Conservation (phyloP, 2,329 filamentous ascomycete genomes). For the Neofusicoccum parvum region DNA sequence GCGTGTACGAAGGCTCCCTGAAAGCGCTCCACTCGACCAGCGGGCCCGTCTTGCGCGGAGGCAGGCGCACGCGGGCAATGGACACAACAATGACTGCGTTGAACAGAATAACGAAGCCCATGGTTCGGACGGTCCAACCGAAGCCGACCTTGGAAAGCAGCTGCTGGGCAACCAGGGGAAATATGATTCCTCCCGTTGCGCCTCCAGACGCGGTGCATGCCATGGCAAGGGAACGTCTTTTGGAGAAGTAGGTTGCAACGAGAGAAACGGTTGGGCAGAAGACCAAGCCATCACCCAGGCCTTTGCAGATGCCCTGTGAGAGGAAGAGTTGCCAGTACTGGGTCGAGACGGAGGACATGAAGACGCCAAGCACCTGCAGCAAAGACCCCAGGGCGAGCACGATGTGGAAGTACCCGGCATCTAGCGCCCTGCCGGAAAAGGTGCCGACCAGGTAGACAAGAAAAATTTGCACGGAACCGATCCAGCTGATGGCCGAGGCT, state of each 20-base stretch:
- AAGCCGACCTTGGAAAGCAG: conserved; percentile 65
- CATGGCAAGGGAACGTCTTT: conserved; percentile 60
- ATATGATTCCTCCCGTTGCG: conserved; percentile 64
- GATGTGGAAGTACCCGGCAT: conserved; percentile 44
- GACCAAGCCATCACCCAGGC: conserved; percentile 36
- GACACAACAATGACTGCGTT: conserved; percentile 43
- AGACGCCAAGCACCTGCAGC: conserved; percentile 44
- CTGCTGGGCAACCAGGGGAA: conserved; percentile 56
- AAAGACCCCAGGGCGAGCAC: conserved; percentile 34
- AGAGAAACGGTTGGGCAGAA: conserved; percentile 36
- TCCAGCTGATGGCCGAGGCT: conserved; percentile 51
- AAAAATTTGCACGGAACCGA: conserved; percentile 51
- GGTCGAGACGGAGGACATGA: conserved; percentile 47
- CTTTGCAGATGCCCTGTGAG: conserved; percentile 37
- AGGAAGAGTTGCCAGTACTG: conserved; percentile 50
- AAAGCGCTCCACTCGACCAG: conserved; percentile 17
- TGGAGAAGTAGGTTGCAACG: conserved; percentile 59
- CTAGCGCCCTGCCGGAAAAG: conserved; percentile 46
- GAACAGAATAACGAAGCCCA: conserved; percentile 62
- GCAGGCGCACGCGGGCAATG: conserved; percentile 41
- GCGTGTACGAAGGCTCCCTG: conserved; percentile 50
- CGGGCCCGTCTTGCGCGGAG: conserved; percentile 47
- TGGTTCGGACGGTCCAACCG: conserved; percentile 62
- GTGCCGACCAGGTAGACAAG: conserved; percentile 48
- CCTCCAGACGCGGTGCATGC: conserved; percentile 62